phyloP scores from a whole-genome alignment of 257 asterid genomes.

The Nicotiana tabacum region DNA sequence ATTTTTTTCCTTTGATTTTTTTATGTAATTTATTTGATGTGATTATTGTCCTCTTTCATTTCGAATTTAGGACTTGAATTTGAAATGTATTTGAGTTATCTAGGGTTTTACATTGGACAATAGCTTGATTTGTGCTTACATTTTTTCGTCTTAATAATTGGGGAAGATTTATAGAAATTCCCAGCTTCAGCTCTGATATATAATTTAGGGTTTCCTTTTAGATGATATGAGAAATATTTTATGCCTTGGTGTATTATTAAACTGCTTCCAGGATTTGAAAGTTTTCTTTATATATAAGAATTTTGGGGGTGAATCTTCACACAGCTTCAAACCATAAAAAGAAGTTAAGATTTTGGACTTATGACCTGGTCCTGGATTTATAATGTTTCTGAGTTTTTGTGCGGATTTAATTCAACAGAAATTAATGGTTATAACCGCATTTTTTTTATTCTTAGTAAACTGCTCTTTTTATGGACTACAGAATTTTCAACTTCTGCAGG shows the following conservation, averaged over 20 bases:
- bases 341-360: background rate
- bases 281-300: background rate
- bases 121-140: background rate
- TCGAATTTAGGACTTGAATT: background rate
- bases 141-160: background rate
- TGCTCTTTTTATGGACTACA: background rate
- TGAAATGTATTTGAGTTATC: background rate
- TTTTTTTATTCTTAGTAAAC: background rate
- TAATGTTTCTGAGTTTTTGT: background rate
- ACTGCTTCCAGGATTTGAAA: background rate
- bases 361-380: background rate
- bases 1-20: background rate
- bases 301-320: background rate
- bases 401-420: background rate
- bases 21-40: background rate
- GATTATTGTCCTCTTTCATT: background rate
- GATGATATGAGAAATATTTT: background rate
- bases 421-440: background rate
- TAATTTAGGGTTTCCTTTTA: background rate
- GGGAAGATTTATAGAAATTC: background rate
- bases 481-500: constrained; percentile 28
- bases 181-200: background rate
- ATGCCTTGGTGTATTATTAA: background rate
- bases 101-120: background rate
- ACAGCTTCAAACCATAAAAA: background rate